Conservation (phyloP, 306 rosid species). For the Cicer judaicum region DNA sequence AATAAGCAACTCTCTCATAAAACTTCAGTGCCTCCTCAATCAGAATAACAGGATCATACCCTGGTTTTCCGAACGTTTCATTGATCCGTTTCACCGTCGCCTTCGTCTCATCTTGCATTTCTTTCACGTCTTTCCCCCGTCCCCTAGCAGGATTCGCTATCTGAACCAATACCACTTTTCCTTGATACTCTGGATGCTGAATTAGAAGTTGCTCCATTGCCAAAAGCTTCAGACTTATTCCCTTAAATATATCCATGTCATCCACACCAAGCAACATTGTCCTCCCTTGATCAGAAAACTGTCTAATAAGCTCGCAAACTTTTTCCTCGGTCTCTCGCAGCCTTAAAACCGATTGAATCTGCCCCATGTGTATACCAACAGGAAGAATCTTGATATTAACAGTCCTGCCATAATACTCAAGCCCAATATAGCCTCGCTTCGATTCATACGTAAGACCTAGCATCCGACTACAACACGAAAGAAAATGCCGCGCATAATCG, state of each 20-base stretch:
- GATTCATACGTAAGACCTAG: constrained; percentile 80
- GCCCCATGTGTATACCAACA: constrained; percentile 85
- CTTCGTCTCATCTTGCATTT: constrained; percentile 68
- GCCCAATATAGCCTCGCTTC: constrained; percentile 79
- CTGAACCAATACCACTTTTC: constrained; percentile 80
- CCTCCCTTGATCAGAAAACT: constrained; percentile 52
- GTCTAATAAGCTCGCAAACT: constrained; percentile 42
- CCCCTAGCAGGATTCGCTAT: constrained; percentile 90
- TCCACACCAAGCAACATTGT: constrained; percentile 74
- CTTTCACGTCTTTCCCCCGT: constrained; percentile 76
- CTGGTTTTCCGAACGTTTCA: constrained; percentile 65
- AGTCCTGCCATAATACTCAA: constrained; percentile 86
- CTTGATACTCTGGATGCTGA: constrained; percentile 69
- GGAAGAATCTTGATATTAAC: constrained; percentile 87
- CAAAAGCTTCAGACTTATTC: constrained; percentile 80
- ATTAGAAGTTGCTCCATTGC: constrained; percentile 87
- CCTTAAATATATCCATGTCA: constrained; percentile 92
- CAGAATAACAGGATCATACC: constrained; percentile 76
- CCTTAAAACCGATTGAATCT: constrained; percentile 71
- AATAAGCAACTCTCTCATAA: constrained; percentile 79
- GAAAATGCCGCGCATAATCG: constrained; percentile 85
- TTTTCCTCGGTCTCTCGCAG: constrained; percentile 62
- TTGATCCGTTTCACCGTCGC: constrained; percentile 70
- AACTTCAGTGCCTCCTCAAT: constrained; percentile 72
- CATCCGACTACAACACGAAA: constrained; percentile 87